Conservation (phyloP, 1,284 basidiomycete genomes). For the Apiotrichum gracile region DNA sequence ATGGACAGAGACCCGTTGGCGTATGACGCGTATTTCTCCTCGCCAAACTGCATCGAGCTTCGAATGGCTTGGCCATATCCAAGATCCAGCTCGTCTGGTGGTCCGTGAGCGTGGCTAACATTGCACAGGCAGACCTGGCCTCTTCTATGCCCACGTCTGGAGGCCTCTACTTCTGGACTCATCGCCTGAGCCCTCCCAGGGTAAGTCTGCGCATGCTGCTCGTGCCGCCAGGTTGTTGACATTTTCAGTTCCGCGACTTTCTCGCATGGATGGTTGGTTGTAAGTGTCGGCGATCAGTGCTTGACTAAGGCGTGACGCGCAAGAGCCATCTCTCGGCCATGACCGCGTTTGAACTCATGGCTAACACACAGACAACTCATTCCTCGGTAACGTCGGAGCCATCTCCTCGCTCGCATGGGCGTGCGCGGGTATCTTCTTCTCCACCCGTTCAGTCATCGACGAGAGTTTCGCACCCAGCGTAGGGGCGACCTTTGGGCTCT, state of each 20-base stretch:
- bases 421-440: constrained; percentile 36
- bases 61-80: too few species aligned
- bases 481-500: constrained; percentile 40
- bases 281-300: constrained; percentile 7
- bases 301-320: too few species aligned
- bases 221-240: background rate
- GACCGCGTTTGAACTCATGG: background rate
- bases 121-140: constrained; percentile 20
- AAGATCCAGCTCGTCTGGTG: too few species aligned
- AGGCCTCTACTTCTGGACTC: constrained; percentile 46
- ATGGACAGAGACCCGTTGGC: too few species aligned
- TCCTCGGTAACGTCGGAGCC: constrained; percentile 60
- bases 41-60: too few species aligned
- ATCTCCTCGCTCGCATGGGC: constrained; percentile 73
- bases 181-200: constrained; percentile 38
- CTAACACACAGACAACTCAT: constrained; percentile 31
- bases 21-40: too few species aligned
- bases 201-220: background rate
- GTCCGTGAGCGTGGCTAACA: background rate
- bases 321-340: too few species aligned
- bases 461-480: constrained; percentile 29
- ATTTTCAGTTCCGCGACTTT: constrained; percentile 30
- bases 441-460: constrained; percentile 37
- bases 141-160: constrained; percentile 39
- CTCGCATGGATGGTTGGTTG: constrained; percentile 46